Evolutionary conservation across 768 basidiomycete genomes (phyloP).

Genomic region (Trametes sanguinea): DNA sequence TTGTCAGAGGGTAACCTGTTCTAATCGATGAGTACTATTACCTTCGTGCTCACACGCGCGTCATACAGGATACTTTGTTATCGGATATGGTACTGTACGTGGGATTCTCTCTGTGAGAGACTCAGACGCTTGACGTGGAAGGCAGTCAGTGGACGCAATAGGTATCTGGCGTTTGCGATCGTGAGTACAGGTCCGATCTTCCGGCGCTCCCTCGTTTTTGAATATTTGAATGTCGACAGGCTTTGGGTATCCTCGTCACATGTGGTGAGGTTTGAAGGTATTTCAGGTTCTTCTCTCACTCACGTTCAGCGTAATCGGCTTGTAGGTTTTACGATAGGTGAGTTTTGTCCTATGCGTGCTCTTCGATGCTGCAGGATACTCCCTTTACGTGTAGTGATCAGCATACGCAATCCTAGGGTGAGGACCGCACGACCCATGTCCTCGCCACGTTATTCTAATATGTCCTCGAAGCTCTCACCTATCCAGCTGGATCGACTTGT

Average conservation of each 20-base stretch:
- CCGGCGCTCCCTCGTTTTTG: too few species aligned
- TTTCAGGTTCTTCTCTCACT: too few species aligned
- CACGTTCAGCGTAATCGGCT: too few species aligned
- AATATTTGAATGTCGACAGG: too few species aligned
- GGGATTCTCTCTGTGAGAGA: background rate
- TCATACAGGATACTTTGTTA: background rate
- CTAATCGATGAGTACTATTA: too few species aligned
- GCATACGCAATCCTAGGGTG: background rate
- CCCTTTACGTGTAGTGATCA: background rate
- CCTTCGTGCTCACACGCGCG: too few species aligned
- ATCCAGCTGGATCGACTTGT: background rate
- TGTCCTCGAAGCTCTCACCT: background rate
- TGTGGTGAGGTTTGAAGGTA: too few species aligned
- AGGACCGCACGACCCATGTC: too few species aligned
- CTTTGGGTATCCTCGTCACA: too few species aligned
- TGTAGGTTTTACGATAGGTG: background rate
- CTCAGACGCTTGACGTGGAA: background rate
- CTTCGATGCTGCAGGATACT: too few species aligned
- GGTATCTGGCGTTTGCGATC: background rate
- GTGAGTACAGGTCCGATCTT: background rate
- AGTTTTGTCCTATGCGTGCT: background rate
- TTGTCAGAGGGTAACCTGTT: background rate
- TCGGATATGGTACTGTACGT: conserved; percentile 1
- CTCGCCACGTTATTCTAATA: background rate
- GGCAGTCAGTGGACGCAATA: background rate